A percentile compares a stretch with the other conserved stretches of the same genome.
Evolutionary conservation across 441 rosid species (phyloP).

Genomic region (Arabidopsis hybrid): DNA sequence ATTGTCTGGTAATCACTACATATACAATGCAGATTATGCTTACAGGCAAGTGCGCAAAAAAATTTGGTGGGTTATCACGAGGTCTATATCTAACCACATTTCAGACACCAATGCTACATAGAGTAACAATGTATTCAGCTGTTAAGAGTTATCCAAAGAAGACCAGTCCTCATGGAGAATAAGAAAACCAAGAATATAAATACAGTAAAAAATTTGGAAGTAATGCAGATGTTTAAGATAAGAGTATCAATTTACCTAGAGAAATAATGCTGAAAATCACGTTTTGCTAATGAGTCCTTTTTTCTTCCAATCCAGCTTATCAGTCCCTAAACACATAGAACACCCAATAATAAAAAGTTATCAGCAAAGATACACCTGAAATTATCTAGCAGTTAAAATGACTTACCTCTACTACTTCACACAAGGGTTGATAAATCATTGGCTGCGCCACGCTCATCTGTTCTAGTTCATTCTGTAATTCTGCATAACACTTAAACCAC

Average conservation of each 20-base stretch:
- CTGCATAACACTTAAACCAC: constrained; percentile 52
- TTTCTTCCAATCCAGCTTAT: constrained; percentile 76
- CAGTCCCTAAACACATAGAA: constrained; percentile 62
- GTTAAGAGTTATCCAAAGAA: constrained; percentile 14
- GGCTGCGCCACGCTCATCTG: constrained; percentile 62
- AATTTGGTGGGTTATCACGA: background rate
- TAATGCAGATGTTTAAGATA: background rate
- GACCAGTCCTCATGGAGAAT: constrained; percentile 12
- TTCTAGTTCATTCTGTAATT: constrained; percentile 79
- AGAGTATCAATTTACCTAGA: constrained; percentile 62
- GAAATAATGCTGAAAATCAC: constrained; percentile 81
- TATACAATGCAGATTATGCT: constrained; percentile 10
- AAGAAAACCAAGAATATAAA: constrained; percentile 23
- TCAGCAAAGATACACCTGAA: constrained; percentile 22
- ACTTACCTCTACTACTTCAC: constrained; percentile 80
- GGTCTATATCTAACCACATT: constrained; percentile 1
- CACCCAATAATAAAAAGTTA: constrained; percentile 32
- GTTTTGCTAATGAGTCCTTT: constrained; percentile 70
- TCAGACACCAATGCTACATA: constrained; percentile 15
- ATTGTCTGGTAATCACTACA: constrained; percentile 14
- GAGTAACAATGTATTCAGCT: constrained; percentile 11
- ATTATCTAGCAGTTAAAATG: constrained; percentile 17
- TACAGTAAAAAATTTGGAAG: background rate
- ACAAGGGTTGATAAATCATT: constrained; percentile 75
- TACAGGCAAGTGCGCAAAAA: constrained; percentile 4